Evolutionary conservation across 1,139 yeast genomes (phyloP), one percentile per base, ranked within the genome.

Genomic region (Taphrina communis): DNA sequence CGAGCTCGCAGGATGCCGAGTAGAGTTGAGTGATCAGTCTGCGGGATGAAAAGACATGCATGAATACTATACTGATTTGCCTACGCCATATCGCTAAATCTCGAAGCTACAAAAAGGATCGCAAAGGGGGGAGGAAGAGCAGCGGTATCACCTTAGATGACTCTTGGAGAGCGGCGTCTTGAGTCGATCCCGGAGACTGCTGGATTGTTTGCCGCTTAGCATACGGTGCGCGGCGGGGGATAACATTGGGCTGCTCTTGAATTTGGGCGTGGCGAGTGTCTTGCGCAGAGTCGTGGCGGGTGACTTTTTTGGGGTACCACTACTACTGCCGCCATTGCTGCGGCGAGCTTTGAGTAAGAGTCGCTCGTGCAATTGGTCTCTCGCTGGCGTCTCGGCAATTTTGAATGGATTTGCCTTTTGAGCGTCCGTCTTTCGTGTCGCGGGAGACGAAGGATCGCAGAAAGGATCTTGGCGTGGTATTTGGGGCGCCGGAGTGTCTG

Each of bases 361-460:
- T 7, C 56, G 55, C 6, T 60, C 65, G 38, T 48, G 65, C 12
- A 48, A 19, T 31, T 60, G 44, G 36, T 52, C 74, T 8, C 74
- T 70, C 25, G 53, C 50, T 8, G 74, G 72, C 5, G 73, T 69
- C 25, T 71, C 73, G 1, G 72, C 59, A 9, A 71, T 38, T 17
- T 61, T 56, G 63, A 72, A 71, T 14, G 65, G 56, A 8, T 69
- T 38, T 19, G 55, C 42, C 17, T 21, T 62, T 44, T 42, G 38
- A 11, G 65, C 46, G 12, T 69, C 31, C 17, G 51, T 41, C 8
- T 21, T 62, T 44, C 21, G 38, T 21, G 7, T 8, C 7, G 36
- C 14, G 1, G 12, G 8, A 2, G 12, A 6, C 17, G 14, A 17
- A 9, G 44, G 14, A n/a, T 14, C 59, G 8, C 36, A 17, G 31